Base-by-base conservation (phyloP, 192 early-diverging fungal genomes). In the Backusella psychrophila region DNA sequence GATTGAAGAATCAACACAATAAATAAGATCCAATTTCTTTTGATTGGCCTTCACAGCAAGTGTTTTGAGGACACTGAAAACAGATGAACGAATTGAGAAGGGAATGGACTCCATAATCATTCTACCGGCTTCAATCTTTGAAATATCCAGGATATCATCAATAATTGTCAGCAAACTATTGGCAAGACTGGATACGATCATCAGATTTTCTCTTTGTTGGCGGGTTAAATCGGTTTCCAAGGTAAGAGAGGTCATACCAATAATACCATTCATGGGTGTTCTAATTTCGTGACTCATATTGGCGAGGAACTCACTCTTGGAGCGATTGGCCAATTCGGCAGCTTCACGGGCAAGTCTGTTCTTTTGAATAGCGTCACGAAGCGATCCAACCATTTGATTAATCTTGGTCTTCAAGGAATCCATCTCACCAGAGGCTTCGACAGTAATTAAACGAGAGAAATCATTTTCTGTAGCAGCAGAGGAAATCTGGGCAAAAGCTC, bases 211-310 rank as follows among this genome's bases (percentile, higher is more conserved):
- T 39, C 89, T 90, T 79, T 93, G 88, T 38, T 91, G 86, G 8
- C 88, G 90, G 63, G 89, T 90, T 38, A 95, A 83, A 36, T 91
- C 85, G 0, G 90, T 90, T 74, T 93, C 94, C 31, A 93, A 80
- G 38, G 90, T 85, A 31, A 93, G 77, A 33, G 85, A 78, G 2
- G 88, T 90, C 87, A 91, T 89, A 23, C 91, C 91, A 56, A 91
- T 90, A 39, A 94, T 92, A 65, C 91, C 94, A 78, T 92, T 93
- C 88, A 95, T 91, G 35, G 94, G 94, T 26, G 85, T 86, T 15
- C 85, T 46, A 23, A 83, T 83, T 81, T 86, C 85, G 72, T 91
- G 90, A 53, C 83, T 85, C 88, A 91, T 90, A 53, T 89, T 91
- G 1, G 90, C 90, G n/a, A 91, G 68, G 82, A 90, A 90, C 74